Conservation (phyloP, 768 basidiomycete species). For the Boletus patriciae region DNA sequence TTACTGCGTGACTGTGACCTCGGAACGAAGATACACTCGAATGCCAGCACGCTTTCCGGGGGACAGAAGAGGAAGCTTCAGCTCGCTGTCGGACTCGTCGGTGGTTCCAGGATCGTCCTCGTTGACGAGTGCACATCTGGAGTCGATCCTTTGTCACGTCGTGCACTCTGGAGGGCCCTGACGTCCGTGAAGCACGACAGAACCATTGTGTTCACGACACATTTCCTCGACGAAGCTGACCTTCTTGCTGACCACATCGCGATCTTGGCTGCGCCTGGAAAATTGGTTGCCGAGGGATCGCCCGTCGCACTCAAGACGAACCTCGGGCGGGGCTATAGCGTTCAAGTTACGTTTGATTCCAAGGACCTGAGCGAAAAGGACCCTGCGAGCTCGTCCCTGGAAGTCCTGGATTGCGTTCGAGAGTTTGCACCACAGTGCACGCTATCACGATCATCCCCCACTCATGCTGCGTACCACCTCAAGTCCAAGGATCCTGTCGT, state of each 20-base stretch:
- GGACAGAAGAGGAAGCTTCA: conserved; percentile 85
- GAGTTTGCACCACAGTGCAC: conserved; percentile 47
- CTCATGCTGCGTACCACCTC: conserved; percentile 53
- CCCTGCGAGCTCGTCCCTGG: conserved; percentile 12
- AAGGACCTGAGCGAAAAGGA: conserved; percentile 33
- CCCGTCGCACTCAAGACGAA: conserved; percentile 73
- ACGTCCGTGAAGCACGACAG: conserved; percentile 64
- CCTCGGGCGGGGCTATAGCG: conserved; percentile 70
- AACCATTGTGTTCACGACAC: conserved; percentile 76
- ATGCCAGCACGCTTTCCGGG: conserved; percentile 66
- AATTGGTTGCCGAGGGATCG: conserved; percentile 68
- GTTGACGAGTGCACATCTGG: conserved; percentile 77
- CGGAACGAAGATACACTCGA: conserved; percentile 63
- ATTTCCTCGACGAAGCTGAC: conserved; percentile 81
- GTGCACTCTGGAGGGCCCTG: conserved; percentile 75
- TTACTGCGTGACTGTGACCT: conserved; percentile 73
- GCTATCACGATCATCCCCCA: conserved; percentile 42
- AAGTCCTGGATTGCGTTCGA: conserved; percentile 45
- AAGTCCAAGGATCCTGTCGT: conserved; percentile 55
- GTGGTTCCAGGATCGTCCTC: conserved; percentile 68
- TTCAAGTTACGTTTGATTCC: conserved; percentile 52
- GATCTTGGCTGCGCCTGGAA: conserved; percentile 73
- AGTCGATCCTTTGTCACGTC: conserved; percentile 76
- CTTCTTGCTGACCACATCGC: conserved; percentile 75
- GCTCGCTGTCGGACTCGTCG: conserved; percentile 76